phyloP scores from a whole-genome alignment of 2,329 filamentous ascomycete genomes.

The Teratosphaeria pseudoeucalypti region DNA sequence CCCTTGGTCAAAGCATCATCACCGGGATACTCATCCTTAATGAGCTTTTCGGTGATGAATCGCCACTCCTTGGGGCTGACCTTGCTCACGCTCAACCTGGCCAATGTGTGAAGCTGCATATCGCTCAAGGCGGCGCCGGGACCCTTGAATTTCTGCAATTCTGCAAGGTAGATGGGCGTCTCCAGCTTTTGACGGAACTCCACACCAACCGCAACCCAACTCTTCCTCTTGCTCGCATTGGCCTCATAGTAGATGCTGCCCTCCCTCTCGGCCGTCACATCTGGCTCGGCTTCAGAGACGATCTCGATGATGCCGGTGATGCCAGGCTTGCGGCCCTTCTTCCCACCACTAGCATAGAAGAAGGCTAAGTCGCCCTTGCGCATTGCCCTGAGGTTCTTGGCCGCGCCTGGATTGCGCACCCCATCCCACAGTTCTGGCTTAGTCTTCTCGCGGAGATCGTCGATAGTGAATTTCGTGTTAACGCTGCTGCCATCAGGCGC shows the following conservation, averaged over 20 bases:
- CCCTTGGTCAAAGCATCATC: slow-evolving; percentile 2
- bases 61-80: slow-evolving; percentile 57
- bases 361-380: slow-evolving; percentile 84
- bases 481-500: slow-evolving; percentile 62
- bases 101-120: slow-evolving; percentile 76
- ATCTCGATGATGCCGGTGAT: slow-evolving; percentile 60
- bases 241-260: slow-evolving; percentile 74
- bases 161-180: slow-evolving; percentile 54
- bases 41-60: slow-evolving; percentile 40
- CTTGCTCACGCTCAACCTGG: slow-evolving; percentile 69
- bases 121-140: slow-evolving; percentile 42
- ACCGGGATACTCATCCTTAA: slow-evolving; percentile 15
- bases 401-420: slow-evolving; percentile 47
- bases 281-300: slow-evolving; percentile 70
- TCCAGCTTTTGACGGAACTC: slow-evolving; percentile 75
- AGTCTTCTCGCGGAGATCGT: slow-evolving; percentile 64
- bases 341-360: slow-evolving; percentile 95
- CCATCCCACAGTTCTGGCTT: slow-evolving; percentile 86
- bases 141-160: slow-evolving; percentile 54
- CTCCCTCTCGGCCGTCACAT: slow-evolving; percentile 62
- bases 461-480: slow-evolving; percentile 89
- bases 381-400: slow-evolving; percentile 88
- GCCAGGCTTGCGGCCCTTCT: slow-evolving; percentile 53
- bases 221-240: slow-evolving; percentile 47
- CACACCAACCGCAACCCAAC: slow-evolving; percentile 83